Percentiles rank a stretch among this genome's conserved stretches.
phyloP scores from a whole-genome alignment of 768 basidiomycete genomes.

The Naematelia aurantialba region DNA sequence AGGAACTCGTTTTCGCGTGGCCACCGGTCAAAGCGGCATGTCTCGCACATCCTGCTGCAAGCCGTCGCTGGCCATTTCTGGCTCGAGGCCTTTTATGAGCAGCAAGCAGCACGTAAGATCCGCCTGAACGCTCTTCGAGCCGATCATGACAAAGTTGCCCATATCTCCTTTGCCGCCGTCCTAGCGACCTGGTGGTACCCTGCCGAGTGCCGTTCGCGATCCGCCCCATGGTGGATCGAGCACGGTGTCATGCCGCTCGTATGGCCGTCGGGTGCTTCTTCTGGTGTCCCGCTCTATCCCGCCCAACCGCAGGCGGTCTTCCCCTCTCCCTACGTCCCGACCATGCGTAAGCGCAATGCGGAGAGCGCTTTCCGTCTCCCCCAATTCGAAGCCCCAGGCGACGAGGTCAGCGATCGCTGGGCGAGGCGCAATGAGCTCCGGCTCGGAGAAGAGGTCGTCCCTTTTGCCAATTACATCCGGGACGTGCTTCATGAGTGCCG shows the following conservation, averaged over 20 bases:
- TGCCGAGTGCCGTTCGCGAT: not conserved
- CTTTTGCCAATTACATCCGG: not conserved
- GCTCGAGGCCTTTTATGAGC: not conserved
- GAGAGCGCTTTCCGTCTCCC: not conserved
- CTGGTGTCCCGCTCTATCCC: not conserved
- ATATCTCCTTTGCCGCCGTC: not conserved
- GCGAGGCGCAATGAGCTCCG: slow-evolving; percentile 4
- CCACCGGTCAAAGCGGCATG: not conserved
- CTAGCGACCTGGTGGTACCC: not conserved
- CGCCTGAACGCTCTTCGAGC: not conserved
- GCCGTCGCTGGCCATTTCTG: not conserved
- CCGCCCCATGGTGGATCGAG: not conserved
- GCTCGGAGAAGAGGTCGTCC: not conserved
- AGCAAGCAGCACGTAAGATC: not conserved
- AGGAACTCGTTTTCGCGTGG: not conserved
- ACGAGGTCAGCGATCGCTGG: slow-evolving; percentile 2
- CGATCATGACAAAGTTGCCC: not conserved
- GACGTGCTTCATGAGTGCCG: not conserved
- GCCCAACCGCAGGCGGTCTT: not conserved
- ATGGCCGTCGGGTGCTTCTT: not conserved
- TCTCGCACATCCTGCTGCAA: not conserved
- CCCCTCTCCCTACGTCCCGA: not conserved
- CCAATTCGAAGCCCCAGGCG: not conserved
- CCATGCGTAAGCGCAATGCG: not conserved
- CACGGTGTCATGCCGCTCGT: not conserved